These are phyloP conservation scores for Curvularia lunata DNA, from an alignment of 2,329 filamentous ascomycete genomes.

Conservation along the genomic window DNA sequence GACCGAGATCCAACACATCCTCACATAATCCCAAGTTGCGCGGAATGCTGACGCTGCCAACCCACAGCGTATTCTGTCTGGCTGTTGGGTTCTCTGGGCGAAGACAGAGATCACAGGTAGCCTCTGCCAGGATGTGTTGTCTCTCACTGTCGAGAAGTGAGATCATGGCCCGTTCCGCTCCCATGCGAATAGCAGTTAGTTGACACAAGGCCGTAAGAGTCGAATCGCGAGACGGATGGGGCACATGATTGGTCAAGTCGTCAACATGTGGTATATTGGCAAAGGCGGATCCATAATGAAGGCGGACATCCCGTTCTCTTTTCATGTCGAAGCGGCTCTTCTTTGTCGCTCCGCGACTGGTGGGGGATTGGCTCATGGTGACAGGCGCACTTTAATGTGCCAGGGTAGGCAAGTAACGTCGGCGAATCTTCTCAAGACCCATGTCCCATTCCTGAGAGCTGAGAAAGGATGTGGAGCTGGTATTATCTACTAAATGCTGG, in stretches of 20 bases:
- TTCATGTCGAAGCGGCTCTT: constrained; percentile 22
- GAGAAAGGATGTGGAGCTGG: neutral
- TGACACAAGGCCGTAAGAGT: constrained; percentile 46
- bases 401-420: neutral
- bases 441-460: neutral
- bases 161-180: constrained; percentile 43
- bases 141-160: constrained; percentile 45
- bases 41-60: constrained; percentile 42
- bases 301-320: constrained; percentile 37
- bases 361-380: constrained; percentile 12
- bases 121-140: constrained; percentile 50
- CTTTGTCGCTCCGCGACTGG: constrained; percentile 6
- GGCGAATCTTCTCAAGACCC: neutral
- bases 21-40: constrained; percentile 36
- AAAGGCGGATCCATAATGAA: constrained; percentile 36
- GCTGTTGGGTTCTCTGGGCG: constrained; percentile 14
- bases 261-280: constrained; percentile 32
- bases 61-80: constrained; percentile 28
- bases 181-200: constrained; percentile 43
- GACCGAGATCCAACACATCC: constrained; percentile 19
- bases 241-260: constrained; percentile 18
- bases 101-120: constrained; percentile 40
- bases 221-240: constrained; percentile 35
- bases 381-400: neutral
- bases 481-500: neutral